Evolutionary conservation across 352 stramenopile species (phyloP).

Genomic region (Globisporangium paroecandrum): DNA sequence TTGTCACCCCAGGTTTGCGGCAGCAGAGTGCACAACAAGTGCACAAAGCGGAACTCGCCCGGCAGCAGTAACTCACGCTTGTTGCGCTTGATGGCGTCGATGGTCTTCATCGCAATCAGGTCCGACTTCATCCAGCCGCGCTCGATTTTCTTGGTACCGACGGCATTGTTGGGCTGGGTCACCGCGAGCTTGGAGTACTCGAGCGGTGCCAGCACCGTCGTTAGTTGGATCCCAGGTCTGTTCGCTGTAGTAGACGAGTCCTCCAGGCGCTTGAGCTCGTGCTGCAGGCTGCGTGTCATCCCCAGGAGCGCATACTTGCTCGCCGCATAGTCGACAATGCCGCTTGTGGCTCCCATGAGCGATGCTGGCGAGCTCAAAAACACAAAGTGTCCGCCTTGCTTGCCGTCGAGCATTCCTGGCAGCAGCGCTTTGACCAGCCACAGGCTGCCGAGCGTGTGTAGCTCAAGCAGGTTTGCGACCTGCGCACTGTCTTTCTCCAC

Average conservation of each 20-base stretch:
- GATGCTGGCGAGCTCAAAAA: conserved; percentile 18
- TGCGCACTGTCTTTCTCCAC: conserved; percentile 4
- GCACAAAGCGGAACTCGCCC: conserved; percentile 7
- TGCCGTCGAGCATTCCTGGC: conserved; percentile 9
- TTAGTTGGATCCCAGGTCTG: conserved; percentile 9
- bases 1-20: conserved; percentile 20
- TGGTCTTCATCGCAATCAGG: conserved; percentile 10
- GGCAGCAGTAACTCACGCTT: conserved; percentile 19
- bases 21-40: conserved; percentile 9
- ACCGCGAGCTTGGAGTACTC: conserved; percentile 10
- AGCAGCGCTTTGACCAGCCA: conserved; percentile 19
- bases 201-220: conserved; percentile 13
- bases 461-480: conserved; percentile 6
- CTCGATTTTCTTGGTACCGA: conserved; percentile 1
- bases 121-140: conserved; percentile 18
- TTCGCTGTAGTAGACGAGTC: not conserved
- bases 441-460: conserved; percentile 13
- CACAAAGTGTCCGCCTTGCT: conserved; percentile 18
- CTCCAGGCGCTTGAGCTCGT: conserved; percentile 14
- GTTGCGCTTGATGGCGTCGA: conserved; percentile 17
- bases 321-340: conserved; percentile 18
- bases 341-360: conserved; percentile 4
- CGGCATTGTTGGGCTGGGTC: not conserved
- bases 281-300: conserved; percentile 6
- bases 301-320: conserved; percentile 19